phyloP scores from a whole-genome alignment of 257 asterid species.

The Datura wrightii region DNA sequence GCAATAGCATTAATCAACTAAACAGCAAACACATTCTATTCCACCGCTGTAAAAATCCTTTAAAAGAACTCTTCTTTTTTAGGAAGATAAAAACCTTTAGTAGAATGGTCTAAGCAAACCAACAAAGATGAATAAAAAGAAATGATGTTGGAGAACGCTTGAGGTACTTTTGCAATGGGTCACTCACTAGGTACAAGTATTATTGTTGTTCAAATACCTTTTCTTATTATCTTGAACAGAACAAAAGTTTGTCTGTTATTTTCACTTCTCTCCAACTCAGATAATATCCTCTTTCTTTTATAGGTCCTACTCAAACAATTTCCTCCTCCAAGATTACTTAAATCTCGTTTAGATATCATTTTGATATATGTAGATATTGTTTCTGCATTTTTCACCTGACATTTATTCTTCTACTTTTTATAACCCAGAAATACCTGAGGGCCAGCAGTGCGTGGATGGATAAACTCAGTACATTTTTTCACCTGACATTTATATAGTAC shows the following conservation, averaged over 20 bases:
- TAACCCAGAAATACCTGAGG: neutral
- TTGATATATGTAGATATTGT: neutral
- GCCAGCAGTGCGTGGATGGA: neutral
- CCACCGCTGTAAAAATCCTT: slow-evolving; percentile 5
- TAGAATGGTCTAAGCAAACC: neutral
- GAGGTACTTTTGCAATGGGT: slow-evolving; percentile 20
- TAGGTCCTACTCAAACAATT: neutral
- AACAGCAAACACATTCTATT: neutral
- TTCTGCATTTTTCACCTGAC: neutral
- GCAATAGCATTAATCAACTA: neutral
- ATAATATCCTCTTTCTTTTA: neutral
- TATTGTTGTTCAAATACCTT: neutral
- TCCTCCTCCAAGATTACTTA: slow-evolving; percentile 1
- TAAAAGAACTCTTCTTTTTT: neutral
- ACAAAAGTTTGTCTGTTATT: neutral
- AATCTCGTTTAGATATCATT: slow-evolving; percentile 4
- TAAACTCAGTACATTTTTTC: neutral
- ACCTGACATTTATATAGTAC: neutral
- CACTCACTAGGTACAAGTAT: neutral
- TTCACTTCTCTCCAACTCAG: slow-evolving; percentile 14
- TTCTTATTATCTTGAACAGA: neutral
- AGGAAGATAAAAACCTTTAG: neutral
- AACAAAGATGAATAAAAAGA: neutral
- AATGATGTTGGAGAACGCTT: neutral
- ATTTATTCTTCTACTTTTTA: slow-evolving; percentile 1